Base-by-base conservation (phyloP, 2,329 filamentous ascomycete genomes). In the Huntiella bhutanensis region DNA sequence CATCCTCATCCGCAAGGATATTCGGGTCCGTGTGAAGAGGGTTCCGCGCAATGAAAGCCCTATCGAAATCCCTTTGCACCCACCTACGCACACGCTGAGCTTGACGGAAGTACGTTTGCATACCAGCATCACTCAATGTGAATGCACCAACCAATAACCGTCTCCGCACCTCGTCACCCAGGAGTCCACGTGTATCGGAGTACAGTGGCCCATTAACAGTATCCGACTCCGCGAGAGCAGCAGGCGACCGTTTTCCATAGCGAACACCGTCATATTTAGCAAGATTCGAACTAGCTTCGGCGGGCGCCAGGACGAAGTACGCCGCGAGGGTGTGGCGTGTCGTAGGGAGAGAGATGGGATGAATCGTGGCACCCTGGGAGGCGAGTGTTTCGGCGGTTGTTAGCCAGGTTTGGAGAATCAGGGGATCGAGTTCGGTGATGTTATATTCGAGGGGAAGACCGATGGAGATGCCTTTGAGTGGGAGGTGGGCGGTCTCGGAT, bases 191-290 rank as follows among this genome's bases (percentile, higher is more conserved):
- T 0, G 82, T 85, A 36, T 70, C 67, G 0, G 86, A 76, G 59
- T 91, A 96, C 1, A 93, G 66, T 1, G 77, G 71, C n/a, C 72
- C 69, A 6, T 70, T 69, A 8, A 65, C 67, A 4, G 70, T 75
- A 7, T 63, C 59, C 1, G 60, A 56, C 4, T 63, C 64, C 3
- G 38, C 15, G n/a, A 22, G 12, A 28, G 12, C 38, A 16, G 59
- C 56, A 1, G 56, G 54, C 5, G 60, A 61, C 28, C 76, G 70
- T 15, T 67, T 68, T 1, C 91, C 91, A 61, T 93, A 98, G 8
- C 91, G 80, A n/a, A 96, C 76, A 15, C 91, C 91, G 55, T 98
- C 92, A 60, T 95, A 98, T 59, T 93, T 95, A 48, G 91, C 84
- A 2, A 98, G 73, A 56, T 98, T 98, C 12, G 88, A 96, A 1